Base-by-base conservation (phyloP, 2,329 filamentous ascomycete genomes). In the Neonectria punicea region DNA sequence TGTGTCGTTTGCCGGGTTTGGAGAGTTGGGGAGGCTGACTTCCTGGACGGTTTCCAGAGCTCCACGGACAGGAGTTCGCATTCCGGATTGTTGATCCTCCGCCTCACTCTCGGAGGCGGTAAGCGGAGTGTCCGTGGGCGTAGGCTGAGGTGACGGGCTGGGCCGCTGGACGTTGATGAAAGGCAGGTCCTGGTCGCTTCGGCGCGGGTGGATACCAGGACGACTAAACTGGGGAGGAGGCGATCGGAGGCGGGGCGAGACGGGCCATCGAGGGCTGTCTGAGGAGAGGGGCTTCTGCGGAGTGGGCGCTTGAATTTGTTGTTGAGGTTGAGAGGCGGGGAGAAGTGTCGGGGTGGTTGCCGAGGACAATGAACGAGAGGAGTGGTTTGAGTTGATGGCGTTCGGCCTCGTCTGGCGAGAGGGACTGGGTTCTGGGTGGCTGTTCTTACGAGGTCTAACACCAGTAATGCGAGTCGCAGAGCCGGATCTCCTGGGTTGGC, bases 41-140 rank as follows among this genome's bases (percentile, higher is more conserved):
- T 98, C 95, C 77, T 97, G 92, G 16, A 98, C 95, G 0, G 96
- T 98, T 80, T 97, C 95, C 62, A 98, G 82, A 53, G 88, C 88
- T 53, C 90, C 89, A 57, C 85, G 83, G 36, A 84, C 85, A 22
- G 89, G 88, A 18, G 89, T 88, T 75, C 86, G 82, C 80, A 87
- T 82, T 54, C 88, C 88, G 49, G 73, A 71, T 43, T 82, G 78
- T 11, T 76, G 68, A 43, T 89, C 87, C 69, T 89, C 87, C 60
- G 78, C 79, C 67, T 89, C 87, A 70, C 80, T 84, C 66, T 88
- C 86, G 11, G 82, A 81, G 58, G 78, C 80, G 75, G 70, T 76
- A 65, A 71, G 77, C 41, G 74, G 78, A 51, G 66, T 71, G 13
- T 81, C 77, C 58, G 78, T 75, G n/a, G 80, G 79, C 61, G 78